phyloP scores from a whole-genome alignment of 2,329 filamentous ascomycete genomes.

The Endoconidiophora polonica region DNA sequence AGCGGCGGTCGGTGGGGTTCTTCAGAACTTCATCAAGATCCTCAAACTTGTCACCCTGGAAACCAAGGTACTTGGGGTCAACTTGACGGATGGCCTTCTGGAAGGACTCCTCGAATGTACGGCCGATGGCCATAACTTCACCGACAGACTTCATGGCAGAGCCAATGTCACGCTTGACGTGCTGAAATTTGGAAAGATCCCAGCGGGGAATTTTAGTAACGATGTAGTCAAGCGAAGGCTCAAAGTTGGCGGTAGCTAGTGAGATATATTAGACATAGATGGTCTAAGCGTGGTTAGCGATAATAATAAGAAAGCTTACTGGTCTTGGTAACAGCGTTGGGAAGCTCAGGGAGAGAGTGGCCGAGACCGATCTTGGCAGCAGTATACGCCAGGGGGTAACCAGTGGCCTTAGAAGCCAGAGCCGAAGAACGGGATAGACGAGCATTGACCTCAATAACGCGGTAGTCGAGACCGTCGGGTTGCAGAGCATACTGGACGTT shows the following conservation, averaged over 20 bases:
- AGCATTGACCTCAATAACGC: conserved; percentile 97
- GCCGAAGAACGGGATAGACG: conserved; percentile 95
- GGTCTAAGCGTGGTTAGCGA: background rate
- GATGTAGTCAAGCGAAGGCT: conserved; percentile 92
- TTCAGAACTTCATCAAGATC: conserved; percentile 76
- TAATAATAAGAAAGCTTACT: conserved; percentile 22
- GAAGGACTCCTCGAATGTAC: conserved; percentile 97
- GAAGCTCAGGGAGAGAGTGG: conserved; percentile 85
- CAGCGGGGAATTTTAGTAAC: conserved; percentile 97
- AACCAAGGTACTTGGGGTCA: conserved; percentile 77
- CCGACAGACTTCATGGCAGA: conserved; percentile 98
- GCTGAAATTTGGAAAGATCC: conserved; percentile 98
- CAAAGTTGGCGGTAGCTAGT: conserved; percentile 78
- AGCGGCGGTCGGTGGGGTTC: conserved; percentile 90
- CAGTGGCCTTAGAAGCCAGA: conserved; percentile 92
- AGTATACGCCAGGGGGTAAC: conserved; percentile 92
- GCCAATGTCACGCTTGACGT: conserved; percentile 93
- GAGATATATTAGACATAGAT: conserved; percentile 1
- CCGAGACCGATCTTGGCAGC: conserved; percentile 96
- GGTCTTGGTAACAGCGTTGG: conserved; percentile 95
- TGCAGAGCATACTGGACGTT: conserved; percentile 97
- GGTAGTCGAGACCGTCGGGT: conserved; percentile 91
- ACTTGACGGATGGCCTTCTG: conserved; percentile 98
- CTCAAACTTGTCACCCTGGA: conserved; percentile 90
- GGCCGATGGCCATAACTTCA: conserved; percentile 97